These are phyloP conservation scores for Yamadazyma friedrichii DNA, from an alignment of 1,139 yeast species.

Conservation along the genomic window DNA sequence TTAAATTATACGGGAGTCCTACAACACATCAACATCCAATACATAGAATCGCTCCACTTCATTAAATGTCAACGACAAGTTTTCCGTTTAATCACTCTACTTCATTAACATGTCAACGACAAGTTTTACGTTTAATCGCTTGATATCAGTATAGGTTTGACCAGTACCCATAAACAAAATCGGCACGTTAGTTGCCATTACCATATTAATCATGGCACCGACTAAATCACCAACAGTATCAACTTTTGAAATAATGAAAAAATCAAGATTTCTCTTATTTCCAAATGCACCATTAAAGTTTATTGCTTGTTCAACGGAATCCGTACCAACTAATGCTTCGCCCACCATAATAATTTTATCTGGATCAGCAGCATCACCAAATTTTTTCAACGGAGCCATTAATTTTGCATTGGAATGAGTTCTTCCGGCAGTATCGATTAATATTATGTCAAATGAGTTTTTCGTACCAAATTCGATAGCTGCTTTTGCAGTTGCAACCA, in stretches of 20 bases:
- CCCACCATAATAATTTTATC: conserved; percentile 98
- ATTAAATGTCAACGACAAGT: conserved; percentile 88
- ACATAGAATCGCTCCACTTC: conserved; percentile 23
- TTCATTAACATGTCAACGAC: conserved; percentile 83
- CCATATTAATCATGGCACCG: conserved; percentile 97
- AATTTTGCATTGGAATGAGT: conserved; percentile 92
- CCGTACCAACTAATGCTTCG: conserved; percentile 96
- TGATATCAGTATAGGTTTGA: conserved; percentile 91
- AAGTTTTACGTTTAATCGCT: conserved; percentile 90
- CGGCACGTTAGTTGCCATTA: conserved; percentile 93
- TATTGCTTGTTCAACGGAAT: conserved; percentile 91
- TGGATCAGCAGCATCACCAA: conserved; percentile 94
- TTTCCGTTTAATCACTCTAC: conserved; percentile 69
- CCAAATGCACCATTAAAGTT: conserved; percentile 95
- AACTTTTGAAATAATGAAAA: conserved; percentile 90
- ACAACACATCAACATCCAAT: neutral
- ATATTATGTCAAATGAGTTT: conserved; percentile 70
- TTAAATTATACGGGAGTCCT: too few relatives aligned
- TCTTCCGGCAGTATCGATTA: conserved; percentile 97
- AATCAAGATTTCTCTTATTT: conserved; percentile 74
- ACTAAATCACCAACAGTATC: conserved; percentile 97
- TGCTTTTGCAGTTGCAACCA: conserved; percentile 91
- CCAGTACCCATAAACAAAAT: conserved; percentile 95
- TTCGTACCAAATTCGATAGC: conserved; percentile 72
- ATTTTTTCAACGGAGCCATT: conserved; percentile 94